Percentiles rank a stretch among this genome's conserved stretches.
Conservation (phyloP, 225 moss, liverwort and hornwort species). For the Thuidium tamariscinum region DNA sequence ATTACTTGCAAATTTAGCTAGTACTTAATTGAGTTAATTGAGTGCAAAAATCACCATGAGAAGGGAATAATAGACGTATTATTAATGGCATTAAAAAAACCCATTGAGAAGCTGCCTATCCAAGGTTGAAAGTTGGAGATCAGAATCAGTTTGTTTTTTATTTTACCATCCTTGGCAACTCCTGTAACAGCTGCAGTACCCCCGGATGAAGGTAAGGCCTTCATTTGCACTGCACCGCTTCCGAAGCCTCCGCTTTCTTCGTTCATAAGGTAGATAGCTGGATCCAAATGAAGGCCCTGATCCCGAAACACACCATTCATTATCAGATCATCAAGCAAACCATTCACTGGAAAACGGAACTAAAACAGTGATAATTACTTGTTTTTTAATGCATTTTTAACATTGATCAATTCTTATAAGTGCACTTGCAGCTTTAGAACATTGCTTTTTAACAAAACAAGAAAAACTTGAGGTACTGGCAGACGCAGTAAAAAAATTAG, state of each 20-base stretch:
- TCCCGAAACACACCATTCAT: neutral
- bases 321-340: neutral
- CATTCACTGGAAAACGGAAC: neutral
- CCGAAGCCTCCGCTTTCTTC: conserved; percentile 56
- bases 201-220: conserved; percentile 20
- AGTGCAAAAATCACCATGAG: neutral
- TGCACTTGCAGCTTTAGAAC: neutral
- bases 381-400: too few species aligned
- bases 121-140: neutral
- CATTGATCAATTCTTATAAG: neutral
- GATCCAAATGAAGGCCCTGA: conserved; percentile 90
- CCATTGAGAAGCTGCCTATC: neutral
- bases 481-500: neutral
- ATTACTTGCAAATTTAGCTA: neutral
- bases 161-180: conserved; percentile 3
- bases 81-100: neutral
- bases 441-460: neutral
- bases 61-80: neutral
- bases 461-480: neutral
- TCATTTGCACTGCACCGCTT: conserved; percentile 27
- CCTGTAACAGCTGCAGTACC: conserved; percentile 21
- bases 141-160: neutral
- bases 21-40: neutral
- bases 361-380: neutral
- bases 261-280: conserved; percentile 79